Conservation (phyloP, 345 rosid species). For the Aquilaria malaccensis region DNA sequence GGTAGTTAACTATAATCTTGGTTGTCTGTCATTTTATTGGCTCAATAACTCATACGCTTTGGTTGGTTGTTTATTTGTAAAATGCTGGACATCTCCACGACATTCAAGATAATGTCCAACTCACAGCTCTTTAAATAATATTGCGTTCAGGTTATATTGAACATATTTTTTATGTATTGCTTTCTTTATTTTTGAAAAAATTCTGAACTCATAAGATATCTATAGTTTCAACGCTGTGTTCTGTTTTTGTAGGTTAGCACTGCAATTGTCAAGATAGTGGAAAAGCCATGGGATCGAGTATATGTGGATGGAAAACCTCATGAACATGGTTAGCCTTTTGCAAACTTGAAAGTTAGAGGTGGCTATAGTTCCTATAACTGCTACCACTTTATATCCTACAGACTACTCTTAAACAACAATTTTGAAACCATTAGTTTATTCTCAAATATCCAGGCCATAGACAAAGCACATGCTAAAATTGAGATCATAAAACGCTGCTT, state of each 20-base stretch:
- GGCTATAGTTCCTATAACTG: background rate
- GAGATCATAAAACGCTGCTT: too few relatives aligned
- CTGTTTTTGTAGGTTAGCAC: conserved; percentile 50
- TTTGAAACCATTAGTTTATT: too few relatives aligned
- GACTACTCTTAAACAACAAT: background rate
- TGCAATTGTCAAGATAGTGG: conserved; percentile 63
- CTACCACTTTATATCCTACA: background rate
- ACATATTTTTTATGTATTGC: too few relatives aligned
- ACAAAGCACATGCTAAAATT: too few relatives aligned
- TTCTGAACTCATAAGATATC: background rate
- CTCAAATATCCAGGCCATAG: too few relatives aligned
- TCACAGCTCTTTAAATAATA: too few relatives aligned
- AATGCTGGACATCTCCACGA: too few relatives aligned
- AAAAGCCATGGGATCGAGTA: conserved; percentile 96
- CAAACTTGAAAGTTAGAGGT: background rate
- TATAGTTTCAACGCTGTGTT: background rate
- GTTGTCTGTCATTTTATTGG: too few relatives aligned
- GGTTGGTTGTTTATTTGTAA: too few relatives aligned
- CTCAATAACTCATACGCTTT: too few relatives aligned
- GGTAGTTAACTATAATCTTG: conserved; percentile 26
- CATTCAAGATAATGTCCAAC: too few relatives aligned
- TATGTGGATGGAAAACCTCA: conserved; percentile 57
- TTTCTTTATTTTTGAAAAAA: background rate
- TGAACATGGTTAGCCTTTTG: conserved; percentile 51
- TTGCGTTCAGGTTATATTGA: too few relatives aligned